Percentiles rank a stretch among this genome's conserved stretches.
These are phyloP conservation scores for Lipomyces lipofer DNA, from an alignment of 805 yeast species.

Conservation along the genomic window DNA sequence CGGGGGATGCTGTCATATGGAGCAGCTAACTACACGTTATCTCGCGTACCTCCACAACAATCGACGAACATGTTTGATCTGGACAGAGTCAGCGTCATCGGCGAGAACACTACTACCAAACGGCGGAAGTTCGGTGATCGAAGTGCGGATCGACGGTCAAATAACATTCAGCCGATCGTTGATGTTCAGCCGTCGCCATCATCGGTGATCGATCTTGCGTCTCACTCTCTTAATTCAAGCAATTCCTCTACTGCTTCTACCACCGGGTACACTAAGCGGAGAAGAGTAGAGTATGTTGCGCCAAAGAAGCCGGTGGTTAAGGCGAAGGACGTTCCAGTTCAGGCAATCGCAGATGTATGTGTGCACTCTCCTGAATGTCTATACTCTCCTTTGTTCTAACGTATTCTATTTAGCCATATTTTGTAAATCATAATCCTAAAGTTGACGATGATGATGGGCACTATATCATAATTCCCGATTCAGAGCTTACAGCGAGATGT, in stretches of 20 bases:
- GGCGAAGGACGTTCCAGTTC: conserved; percentile 37
- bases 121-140: conserved; percentile 18
- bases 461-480: conserved; percentile 39
- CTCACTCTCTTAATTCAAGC: background rate
- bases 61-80: background rate
- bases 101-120: conserved; percentile 3
- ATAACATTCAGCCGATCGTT: background rate
- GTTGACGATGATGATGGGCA: conserved; percentile 44
- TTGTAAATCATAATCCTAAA: conserved; percentile 3
- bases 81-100: background rate
- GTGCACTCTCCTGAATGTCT: background rate
- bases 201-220: background rate
- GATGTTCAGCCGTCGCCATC: no score
- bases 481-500: conserved; percentile 37
- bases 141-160: background rate
- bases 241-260: background rate
- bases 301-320: conserved; percentile 33
- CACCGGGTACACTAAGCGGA: conserved; percentile 9
- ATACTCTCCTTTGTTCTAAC: background rate
- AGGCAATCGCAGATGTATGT: conserved; percentile 32
- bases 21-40: background rate
- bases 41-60: background rate
- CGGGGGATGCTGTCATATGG: background rate
- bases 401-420: background rate
- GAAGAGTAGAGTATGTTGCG: conserved; percentile 13